phyloP scores from a whole-genome alignment of 2,329 filamentous ascomycete genomes.

The Paracoccidioides brasiliensis region DNA sequence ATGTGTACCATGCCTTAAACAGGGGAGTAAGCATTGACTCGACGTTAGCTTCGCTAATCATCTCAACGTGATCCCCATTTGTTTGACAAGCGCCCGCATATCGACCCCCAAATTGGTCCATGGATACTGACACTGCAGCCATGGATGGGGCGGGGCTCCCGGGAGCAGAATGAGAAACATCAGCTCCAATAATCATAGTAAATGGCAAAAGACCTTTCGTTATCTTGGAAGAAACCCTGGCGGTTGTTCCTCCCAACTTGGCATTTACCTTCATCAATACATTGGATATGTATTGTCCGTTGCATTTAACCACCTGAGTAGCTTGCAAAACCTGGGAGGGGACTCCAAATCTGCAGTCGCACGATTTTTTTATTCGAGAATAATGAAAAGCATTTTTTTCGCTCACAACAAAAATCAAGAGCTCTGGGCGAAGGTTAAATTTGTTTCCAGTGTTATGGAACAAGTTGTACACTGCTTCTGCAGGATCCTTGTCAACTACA shows the following conservation, averaged over 20 bases:
- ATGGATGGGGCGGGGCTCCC: conserved; percentile 58
- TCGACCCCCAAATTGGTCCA: conserved; percentile 55
- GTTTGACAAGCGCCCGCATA: conserved; percentile 71
- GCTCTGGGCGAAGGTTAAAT: conserved; percentile 49
- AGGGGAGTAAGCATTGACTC: conserved; percentile 52
- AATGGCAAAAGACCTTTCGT: conserved; percentile 23
- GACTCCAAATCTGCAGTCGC: conserved; percentile 73
- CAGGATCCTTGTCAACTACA: conserved; percentile 32
- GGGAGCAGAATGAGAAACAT: conserved; percentile 73
- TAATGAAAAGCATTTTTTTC: conserved; percentile 62
- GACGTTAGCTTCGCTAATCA: conserved; percentile 57
- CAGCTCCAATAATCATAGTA: conserved; percentile 79
- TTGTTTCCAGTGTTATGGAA: conserved; percentile 44
- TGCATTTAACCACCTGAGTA: conserved; percentile 53
- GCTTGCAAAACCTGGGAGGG: conserved; percentile 71
- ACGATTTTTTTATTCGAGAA: conserved; percentile 75
- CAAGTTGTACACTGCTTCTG: conserved; percentile 42
- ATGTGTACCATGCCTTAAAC: conserved; percentile 49
- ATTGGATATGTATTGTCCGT: conserved; percentile 80
- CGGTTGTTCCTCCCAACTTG: conserved; percentile 78
- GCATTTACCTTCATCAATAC: conserved; percentile 95
- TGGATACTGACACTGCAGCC: conserved; percentile 74
- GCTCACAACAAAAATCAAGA: conserved; percentile 66
- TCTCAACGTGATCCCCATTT: conserved; percentile 71
- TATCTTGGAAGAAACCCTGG: conserved; percentile 35